Evolutionary conservation across 148 eudicot genomes (phyloP), one percentile per base, ranked within the genome.

Genomic region (Amaranthus hypochondriacus): DNA sequence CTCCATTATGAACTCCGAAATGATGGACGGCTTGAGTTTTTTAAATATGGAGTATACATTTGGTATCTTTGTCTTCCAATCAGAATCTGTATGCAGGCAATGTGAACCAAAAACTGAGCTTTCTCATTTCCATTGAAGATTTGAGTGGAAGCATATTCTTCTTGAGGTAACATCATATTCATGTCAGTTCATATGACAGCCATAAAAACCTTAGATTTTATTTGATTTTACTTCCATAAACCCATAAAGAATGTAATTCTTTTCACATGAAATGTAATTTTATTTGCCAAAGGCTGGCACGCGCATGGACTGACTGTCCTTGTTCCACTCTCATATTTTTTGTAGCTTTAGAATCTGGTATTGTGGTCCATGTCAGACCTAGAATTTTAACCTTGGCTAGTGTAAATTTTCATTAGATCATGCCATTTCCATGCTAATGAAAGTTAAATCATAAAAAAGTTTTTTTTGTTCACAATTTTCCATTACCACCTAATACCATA

Each of bases 81-180:
- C 66, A 62, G 9, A 10, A 63, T 63, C 4, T 63, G 48, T 63
- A 63, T 63, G 50, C 67, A 63, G 67, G 49, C 68, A 47, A 47
- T 65, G 28, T 65, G 68, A 46, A 46, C 52, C 52, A 48, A 5
- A 47, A 47, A 5, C n/a, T 7, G 5, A 12, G n/a, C 4, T 14
- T 56, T 56, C 12, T 5, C n/a, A 12, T 9, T 3, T 56, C n/a
- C 4, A 11, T 4, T 56, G 15, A 56, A 56, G 13, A 12, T 56
- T 56, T n/a, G 10, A 14, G 5, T 13, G 6, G 21, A n/a, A 56
- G 6, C 13, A 56, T 28, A 28, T 28, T 28, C 39, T 28, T 28
- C 39, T 28, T 60, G 44, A 39, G 63, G 43, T 28, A 18, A 60
- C 43, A 60, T 60, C 63, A 60, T 59, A 5, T 28, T 28, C 39